phyloP scores from a whole-genome alignment of 2,329 filamentous ascomycete species.

The Trichoderma brevicompactum region DNA sequence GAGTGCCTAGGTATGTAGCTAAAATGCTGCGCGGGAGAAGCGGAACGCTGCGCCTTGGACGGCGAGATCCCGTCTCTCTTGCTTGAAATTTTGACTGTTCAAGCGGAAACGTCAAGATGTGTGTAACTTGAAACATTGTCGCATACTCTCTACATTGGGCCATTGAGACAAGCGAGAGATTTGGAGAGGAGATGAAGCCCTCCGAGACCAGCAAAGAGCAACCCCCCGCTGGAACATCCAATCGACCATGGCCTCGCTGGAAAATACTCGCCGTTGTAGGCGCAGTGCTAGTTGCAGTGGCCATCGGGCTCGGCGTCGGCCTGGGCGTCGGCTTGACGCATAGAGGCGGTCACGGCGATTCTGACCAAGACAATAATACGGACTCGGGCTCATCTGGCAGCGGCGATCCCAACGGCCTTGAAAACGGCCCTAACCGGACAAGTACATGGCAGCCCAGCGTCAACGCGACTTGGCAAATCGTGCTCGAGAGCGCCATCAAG shows the following conservation, averaged over 20 bases:
- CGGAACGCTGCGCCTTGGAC: not conserved
- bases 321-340: slow-evolving; percentile 59
- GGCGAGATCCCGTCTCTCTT: not conserved
- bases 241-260: slow-evolving; percentile 37
- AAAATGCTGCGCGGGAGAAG: not conserved
- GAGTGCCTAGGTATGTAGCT: not conserved
- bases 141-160: not conserved
- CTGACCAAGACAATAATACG: slow-evolving; percentile 30
- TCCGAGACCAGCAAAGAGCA: not conserved
- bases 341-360: slow-evolving; percentile 34
- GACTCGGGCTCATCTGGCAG: slow-evolving; percentile 33
- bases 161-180: not conserved
- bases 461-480: slow-evolving; percentile 64
- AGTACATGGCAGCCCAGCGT: slow-evolving; percentile 57
- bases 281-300: slow-evolving; percentile 33
- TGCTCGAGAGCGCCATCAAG: slow-evolving; percentile 53
- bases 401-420: slow-evolving; percentile 16
- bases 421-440: slow-evolving; percentile 33
- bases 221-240: not conserved
- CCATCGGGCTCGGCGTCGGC: slow-evolving; percentile 56
- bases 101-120: not conserved
- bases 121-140: not conserved
- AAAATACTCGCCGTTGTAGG: slow-evolving; percentile 40
- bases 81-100: not conserved
- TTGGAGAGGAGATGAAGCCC: not conserved